phyloP scores from a whole-genome alignment of 805 yeast genomes.

The Starmerella vitae region DNA sequence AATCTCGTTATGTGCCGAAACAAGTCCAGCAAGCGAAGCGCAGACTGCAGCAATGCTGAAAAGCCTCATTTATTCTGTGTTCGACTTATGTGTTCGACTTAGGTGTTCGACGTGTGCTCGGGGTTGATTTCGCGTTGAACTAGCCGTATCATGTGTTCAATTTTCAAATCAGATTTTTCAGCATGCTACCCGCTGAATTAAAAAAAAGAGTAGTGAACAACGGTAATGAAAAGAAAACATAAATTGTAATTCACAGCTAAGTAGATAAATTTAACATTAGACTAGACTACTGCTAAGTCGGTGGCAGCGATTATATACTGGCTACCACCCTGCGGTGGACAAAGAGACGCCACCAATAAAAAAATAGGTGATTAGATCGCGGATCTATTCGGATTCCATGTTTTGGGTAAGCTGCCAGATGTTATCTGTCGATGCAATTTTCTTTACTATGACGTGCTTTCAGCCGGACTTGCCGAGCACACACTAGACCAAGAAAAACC shows the following conservation, averaged over 20 bases:
- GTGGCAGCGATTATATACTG: neutral
- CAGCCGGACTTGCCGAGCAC: no score
- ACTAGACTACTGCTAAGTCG: neutral
- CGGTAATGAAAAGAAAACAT: no score
- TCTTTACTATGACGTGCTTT: no score
- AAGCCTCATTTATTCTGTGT: constrained; percentile 7
- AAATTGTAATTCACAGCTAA: no score
- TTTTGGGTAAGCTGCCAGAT: neutral
- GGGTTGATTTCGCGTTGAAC: no score
- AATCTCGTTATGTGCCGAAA: constrained; percentile 61
- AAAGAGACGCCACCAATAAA: neutral
- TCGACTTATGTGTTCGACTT: no score
- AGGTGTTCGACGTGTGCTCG: no score
- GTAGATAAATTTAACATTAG: neutral
- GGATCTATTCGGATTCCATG: neutral
- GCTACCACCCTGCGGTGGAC: neutral
- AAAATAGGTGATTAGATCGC: neutral
- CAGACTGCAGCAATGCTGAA: constrained; percentile 8
- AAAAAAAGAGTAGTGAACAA: no score
- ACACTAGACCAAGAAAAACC: neutral
- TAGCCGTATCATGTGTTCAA: no score
- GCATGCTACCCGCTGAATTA: no score
- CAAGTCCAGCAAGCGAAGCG: constrained; percentile 11
- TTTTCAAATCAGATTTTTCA: no score
- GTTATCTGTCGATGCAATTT: neutral